Evolutionary conservation across 2,329 filamentous ascomycete genomes (phyloP).

Genomic region (Rhynchosporium agropyri): DNA sequence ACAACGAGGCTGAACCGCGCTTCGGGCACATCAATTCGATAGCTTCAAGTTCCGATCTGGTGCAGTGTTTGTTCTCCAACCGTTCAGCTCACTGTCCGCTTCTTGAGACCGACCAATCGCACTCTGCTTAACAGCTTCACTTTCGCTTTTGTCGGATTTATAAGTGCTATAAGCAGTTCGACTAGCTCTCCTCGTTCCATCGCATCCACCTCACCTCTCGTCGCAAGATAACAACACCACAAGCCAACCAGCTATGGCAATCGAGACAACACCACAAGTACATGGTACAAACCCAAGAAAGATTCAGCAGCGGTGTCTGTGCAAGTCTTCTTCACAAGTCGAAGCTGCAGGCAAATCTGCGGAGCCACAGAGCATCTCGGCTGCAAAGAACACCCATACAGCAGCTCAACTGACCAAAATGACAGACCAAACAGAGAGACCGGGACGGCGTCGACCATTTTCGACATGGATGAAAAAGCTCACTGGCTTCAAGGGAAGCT

Average conservation of each 20-base stretch:
- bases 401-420: slow-evolving; percentile 36
- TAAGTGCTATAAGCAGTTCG: background rate
- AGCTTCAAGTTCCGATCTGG: background rate
- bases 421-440: slow-evolving; percentile 64
- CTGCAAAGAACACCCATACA: slow-evolving; percentile 12
- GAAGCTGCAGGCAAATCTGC: slow-evolving; percentile 15
- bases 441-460: slow-evolving; percentile 79
- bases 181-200: slow-evolving; percentile 7
- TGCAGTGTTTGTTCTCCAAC: background rate
- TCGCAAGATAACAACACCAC: slow-evolving; percentile 11
- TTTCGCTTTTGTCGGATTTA: background rate
- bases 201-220: background rate
- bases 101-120: background rate
- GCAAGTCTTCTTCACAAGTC: slow-evolving; percentile 19
- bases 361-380: background rate
- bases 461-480: slow-evolving; percentile 93
- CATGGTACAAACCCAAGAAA: slow-evolving; percentile 46
- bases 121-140: background rate
- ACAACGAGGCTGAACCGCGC: slow-evolving; percentile 15
- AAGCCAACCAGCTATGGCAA: slow-evolving; percentile 43
- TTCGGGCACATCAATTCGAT: slow-evolving; percentile 8
- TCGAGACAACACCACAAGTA: slow-evolving; percentile 46
- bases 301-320: slow-evolving; percentile 13
- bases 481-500: slow-evolving; percentile 75
- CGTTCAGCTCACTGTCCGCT: slow-evolving; percentile 2